Evolutionary conservation across 352 stramenopile genomes (phyloP).

Genomic region (Phytopythium chamaehyphon): DNA sequence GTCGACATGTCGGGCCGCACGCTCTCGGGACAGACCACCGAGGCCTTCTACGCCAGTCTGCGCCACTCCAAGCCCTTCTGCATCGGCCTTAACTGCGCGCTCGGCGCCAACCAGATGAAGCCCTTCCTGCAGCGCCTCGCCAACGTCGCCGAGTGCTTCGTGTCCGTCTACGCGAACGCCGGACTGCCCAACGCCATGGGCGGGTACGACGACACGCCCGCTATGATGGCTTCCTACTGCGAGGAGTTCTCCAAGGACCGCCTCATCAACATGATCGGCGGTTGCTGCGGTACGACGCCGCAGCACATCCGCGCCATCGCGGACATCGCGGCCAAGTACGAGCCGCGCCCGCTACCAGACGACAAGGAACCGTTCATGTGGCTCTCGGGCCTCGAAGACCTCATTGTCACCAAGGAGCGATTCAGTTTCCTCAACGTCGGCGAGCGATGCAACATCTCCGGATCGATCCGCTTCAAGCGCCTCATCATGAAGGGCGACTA

Average conservation of each 20-base stretch:
- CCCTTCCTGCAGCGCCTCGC: slow-evolving; percentile 92
- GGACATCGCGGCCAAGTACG: slow-evolving; percentile 70
- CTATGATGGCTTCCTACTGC: slow-evolving; percentile 92
- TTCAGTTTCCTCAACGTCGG: slow-evolving; percentile 96
- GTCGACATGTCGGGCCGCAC: slow-evolving; percentile 96
- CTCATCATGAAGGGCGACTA: slow-evolving; percentile 96
- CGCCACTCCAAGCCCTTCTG: slow-evolving; percentile 96
- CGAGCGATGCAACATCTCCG: slow-evolving; percentile 95
- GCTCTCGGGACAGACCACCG: slow-evolving; percentile 94
- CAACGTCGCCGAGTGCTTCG: slow-evolving; percentile 94
- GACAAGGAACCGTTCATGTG: slow-evolving; percentile 92
- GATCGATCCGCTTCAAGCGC: slow-evolving; percentile 95
- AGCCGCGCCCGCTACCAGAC: slow-evolving; percentile 78
- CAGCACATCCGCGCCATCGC: slow-evolving; percentile 92
- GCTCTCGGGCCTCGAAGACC: slow-evolving; percentile 94
- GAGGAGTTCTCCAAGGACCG: slow-evolving; percentile 93
- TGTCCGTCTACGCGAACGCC: slow-evolving; percentile 97
- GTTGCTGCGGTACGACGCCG: slow-evolving; percentile 95
- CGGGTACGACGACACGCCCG: slow-evolving; percentile 94
- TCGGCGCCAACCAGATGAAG: slow-evolving; percentile 95
- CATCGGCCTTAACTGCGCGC: slow-evolving; percentile 96
- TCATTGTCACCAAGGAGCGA: slow-evolving; percentile 92
- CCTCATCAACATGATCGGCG: slow-evolving; percentile 96
- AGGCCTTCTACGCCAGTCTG: slow-evolving; percentile 96
- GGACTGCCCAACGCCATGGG: slow-evolving; percentile 97